These are phyloP conservation scores for Omphalea diandra DNA, from an alignment of 441 rosid genomes.

Conservation along the genomic window DNA sequence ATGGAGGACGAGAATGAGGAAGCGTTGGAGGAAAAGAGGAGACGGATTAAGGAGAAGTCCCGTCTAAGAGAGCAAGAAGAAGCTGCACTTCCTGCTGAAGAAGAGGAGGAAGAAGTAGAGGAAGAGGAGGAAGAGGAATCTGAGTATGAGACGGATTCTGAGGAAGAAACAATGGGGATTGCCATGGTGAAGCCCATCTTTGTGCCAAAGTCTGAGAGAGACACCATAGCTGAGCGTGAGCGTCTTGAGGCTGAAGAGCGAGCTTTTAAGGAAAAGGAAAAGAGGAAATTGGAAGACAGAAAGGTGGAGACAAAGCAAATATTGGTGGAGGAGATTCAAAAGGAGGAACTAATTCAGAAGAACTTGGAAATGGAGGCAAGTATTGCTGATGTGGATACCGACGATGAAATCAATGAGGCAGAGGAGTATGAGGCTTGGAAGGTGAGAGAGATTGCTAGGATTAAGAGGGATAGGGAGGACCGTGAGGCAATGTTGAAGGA, in stretches of 20 bases:
- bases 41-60: constrained; percentile 58
- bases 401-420: constrained; percentile 82
- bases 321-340: constrained; percentile 74
- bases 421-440: constrained; percentile 97
- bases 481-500: constrained; percentile 76
- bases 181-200: constrained; percentile 83
- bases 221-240: constrained; percentile 80
- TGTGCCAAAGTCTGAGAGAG: constrained; percentile 82
- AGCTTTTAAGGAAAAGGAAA: constrained; percentile 65
- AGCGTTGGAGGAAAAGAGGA: constrained; percentile 60
- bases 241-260: constrained; percentile 72
- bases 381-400: constrained; percentile 84
- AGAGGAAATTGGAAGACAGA: constrained; percentile 65
- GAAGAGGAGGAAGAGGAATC: constrained; percentile 81
- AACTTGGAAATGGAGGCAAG: constrained; percentile 67
- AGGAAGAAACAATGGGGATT: constrained; percentile 61
- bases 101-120: too few relatives aligned
- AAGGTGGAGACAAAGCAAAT: constrained; percentile 73
- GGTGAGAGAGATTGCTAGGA: constrained; percentile 77
- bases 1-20: constrained; percentile 75
- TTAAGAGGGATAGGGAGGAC: constrained; percentile 77
- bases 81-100: constrained; percentile 53
- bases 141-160: constrained; percentile 96
- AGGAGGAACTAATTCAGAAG: constrained; percentile 73
- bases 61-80: constrained; percentile 67